Evolutionary conservation across 1,284 basidiomycete species (phyloP).

Genomic region (Ustilago xerochloae): DNA sequence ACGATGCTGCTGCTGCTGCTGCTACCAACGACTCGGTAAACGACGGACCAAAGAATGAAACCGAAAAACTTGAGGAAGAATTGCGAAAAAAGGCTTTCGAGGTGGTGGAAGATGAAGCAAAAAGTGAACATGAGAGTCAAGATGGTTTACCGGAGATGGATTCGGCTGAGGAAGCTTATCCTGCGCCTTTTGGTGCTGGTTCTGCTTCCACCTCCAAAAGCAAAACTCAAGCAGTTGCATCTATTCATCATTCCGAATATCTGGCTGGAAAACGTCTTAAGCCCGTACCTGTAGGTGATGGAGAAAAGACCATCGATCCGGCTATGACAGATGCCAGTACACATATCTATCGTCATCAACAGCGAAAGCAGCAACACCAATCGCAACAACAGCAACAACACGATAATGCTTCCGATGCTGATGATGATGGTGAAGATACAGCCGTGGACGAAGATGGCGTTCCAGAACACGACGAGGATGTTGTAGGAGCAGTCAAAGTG

Average conservation of each 20-base stretch:
- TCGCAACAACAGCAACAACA: conserved; percentile 1
- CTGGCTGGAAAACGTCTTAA: conserved; percentile 32
- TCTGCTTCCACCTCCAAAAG: conserved; percentile 5
- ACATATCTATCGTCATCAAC: conserved; percentile 17
- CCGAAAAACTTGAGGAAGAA: conserved; percentile 33
- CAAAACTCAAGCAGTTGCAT: conserved; percentile 32
- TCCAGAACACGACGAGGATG: conserved; percentile 13
- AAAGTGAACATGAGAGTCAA: conserved; percentile 11
- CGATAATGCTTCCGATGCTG: conserved; percentile 17
- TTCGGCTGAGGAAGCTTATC: conserved; percentile 48
- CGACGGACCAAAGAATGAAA: conserved; percentile 18
- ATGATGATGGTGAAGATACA: conserved; percentile 14
- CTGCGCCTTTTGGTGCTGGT: conserved; percentile 46
- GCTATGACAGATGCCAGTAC: conserved; percentile 41
- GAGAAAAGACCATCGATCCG: conserved; percentile 21
- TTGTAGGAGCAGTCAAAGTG: conserved; percentile 28
- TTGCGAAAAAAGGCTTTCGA: conserved; percentile 19
- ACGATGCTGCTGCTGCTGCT: background rate
- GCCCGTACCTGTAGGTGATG: conserved; percentile 30
- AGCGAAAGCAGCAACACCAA: conserved; percentile 16
- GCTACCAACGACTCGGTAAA: too few species aligned
- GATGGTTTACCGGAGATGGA: conserved; percentile 7
- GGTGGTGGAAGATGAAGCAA: conserved; percentile 25
- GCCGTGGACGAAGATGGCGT: background rate
- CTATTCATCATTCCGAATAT: conserved; percentile 34